These are phyloP conservation scores for Rhodotorula sp. DNA, from an alignment of 1,284 basidiomycete genomes.

Conservation along the genomic window DNA sequence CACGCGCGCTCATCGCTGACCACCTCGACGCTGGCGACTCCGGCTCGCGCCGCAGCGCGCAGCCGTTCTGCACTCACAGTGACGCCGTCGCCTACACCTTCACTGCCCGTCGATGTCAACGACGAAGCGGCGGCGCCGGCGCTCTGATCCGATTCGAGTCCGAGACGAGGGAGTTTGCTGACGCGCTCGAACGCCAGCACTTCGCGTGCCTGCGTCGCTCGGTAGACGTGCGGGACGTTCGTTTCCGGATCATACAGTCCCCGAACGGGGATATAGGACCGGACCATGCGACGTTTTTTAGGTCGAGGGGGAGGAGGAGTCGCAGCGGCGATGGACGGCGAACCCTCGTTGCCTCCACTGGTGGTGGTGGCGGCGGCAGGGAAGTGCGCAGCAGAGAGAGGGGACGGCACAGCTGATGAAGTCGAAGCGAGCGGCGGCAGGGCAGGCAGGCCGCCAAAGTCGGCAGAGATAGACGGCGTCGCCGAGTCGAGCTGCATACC, in stretches of 20 bases:
- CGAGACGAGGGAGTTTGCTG: conserved; percentile 27
- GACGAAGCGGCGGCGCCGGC: neutral
- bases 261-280: conserved; percentile 37
- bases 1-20: conserved; percentile 17
- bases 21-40: conserved; percentile 22
- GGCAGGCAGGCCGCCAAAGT: conserved; percentile 41
- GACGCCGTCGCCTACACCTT: neutral
- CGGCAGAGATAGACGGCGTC: conserved; percentile 32
- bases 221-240: conserved; percentile 42
- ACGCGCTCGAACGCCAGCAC: conserved; percentile 16
- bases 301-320: conserved; percentile 11
- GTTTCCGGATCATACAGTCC: conserved; percentile 44
- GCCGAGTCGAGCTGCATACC: neutral
- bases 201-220: conserved; percentile 39
- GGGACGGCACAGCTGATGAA: conserved; percentile 18
- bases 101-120: neutral
- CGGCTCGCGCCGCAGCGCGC: conserved; percentile 11
- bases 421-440: conserved; percentile 2
- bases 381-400: neutral
- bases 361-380: neutral
- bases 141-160: neutral
- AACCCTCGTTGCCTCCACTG: neutral
- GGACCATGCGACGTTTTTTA: conserved; percentile 34
- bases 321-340: neutral
- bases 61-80: neutral